Evolutionary conservation across 495 filamentous ascomycete genomes (phyloP), one percentile per base, ranked within the genome.

Genomic region (Hypoxylon lenormandii): DNA sequence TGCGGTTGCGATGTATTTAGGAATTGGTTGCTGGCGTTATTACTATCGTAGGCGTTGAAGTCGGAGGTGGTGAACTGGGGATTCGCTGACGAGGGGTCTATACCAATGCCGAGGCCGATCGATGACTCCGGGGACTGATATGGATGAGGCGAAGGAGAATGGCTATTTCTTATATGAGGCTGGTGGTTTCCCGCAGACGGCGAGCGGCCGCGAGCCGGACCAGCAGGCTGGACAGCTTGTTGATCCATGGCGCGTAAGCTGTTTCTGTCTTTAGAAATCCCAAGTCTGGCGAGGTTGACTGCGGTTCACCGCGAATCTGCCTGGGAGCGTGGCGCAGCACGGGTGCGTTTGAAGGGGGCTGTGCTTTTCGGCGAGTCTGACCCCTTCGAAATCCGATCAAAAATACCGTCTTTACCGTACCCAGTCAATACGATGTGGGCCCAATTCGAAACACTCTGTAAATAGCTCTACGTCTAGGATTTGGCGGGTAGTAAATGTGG

Each of bases 161-260:
- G 80, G 48, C 66, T 76, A 72, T 82, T 78, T 73, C 78, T 83
- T 84, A 84, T 83, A 83, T 81, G 78, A 78, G 78, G 69, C 74
- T 79, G 80, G 38, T 79, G 80, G 58, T 79, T 76, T 36, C 72
- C 75, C 68, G 76, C 77, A 72, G 82, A 83, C 57, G 75, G 79
- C 59, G 82, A 83, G 33, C 81, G 81, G 64, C 80, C 80, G 59
- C 80, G 81, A 70, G 73, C 78, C 73, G 80, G 72, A 43, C 67
- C 70, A 62, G 60, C 65, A 74, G 72, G 54, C 48, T 76, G 72
- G 61, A 60, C 45, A 70, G 78, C 76, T 67, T 81, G 80, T 75
- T 79, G 80, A 74, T 82, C 81, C 82, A 84, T 84, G 54, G 74
- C 51, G 68, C 55, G 43, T 55, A 69, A 43, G 33, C 63, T 74